Evolutionary conservation across 495 filamentous ascomycete species (phyloP).

Genomic region (Usnea hakonensis): DNA sequence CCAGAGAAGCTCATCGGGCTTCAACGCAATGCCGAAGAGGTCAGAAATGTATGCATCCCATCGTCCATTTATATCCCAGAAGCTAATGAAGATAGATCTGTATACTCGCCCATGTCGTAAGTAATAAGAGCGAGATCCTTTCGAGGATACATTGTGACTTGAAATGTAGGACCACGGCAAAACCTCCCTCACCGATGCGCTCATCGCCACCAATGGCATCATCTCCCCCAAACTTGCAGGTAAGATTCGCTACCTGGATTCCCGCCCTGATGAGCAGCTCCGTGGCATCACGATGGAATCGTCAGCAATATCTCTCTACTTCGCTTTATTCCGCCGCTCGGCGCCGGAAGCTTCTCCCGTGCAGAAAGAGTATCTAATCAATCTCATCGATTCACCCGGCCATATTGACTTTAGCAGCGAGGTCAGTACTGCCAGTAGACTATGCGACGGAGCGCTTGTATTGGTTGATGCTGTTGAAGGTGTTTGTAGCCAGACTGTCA

Average conservation of each 20-base stretch:
- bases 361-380: constrained; percentile 86
- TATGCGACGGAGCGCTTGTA: constrained; percentile 92
- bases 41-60: constrained; percentile 68
- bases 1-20: constrained; percentile 79
- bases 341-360: constrained; percentile 60
- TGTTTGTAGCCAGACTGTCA: constrained; percentile 97
- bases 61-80: constrained; percentile 23
- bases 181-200: constrained; percentile 91
- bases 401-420: constrained; percentile 99
- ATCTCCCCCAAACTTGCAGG: constrained; percentile 96
- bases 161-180: constrained; percentile 78
- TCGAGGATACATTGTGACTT: constrained; percentile 9
- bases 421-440: constrained; percentile 87
- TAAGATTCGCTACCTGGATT: constrained; percentile 97
- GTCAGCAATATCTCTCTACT: constrained; percentile 93
- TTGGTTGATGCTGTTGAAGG: constrained; percentile 98
- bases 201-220: constrained; percentile 98
- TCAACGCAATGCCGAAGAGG: constrained; percentile 73
- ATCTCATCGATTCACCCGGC: constrained; percentile 94
- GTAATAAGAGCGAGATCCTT: constrained; percentile 21
- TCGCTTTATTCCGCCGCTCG: constrained; percentile 73
- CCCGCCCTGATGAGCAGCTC: constrained; percentile 90
- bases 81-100: constrained; percentile 65
- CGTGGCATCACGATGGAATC: constrained; percentile 99
- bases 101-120: constrained; percentile 91